phyloP scores from a whole-genome alignment of 2,329 filamentous ascomycete genomes.

The Penicillium aurantiogriseum region DNA sequence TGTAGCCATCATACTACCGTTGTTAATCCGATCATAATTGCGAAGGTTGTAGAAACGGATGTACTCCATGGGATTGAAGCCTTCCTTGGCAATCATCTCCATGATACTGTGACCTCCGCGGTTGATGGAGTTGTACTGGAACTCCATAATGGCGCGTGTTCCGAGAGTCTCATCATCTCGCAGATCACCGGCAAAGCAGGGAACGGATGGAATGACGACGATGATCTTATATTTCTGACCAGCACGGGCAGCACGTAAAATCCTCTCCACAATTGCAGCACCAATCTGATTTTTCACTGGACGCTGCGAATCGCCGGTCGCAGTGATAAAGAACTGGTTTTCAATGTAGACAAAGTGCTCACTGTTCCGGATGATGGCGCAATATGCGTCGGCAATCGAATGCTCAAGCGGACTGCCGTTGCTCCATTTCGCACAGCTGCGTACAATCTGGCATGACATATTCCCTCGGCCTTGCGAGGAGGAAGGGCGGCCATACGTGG shows the following conservation, averaged over 20 bases:
- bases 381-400: conserved; percentile 83
- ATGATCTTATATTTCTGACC: conserved; percentile 87
- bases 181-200: conserved; percentile 90
- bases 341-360: conserved; percentile 96
- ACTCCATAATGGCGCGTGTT: conserved; percentile 95
- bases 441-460: conserved; percentile 52
- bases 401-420: conserved; percentile 80
- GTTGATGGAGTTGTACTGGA: conserved; percentile 95
- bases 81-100: conserved; percentile 69
- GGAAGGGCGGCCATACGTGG: conserved; percentile 22
- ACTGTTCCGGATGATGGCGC: conserved; percentile 78
- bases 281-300: conserved; percentile 90
- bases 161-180: conserved; percentile 78
- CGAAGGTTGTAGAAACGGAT: conserved; percentile 94
- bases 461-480: conserved; percentile 29
- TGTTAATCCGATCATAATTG: conserved; percentile 86
- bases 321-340: conserved; percentile 98
- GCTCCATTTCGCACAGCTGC: conserved; percentile 95
- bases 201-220: conserved; percentile 83
- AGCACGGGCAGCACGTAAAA: conserved; percentile 76
- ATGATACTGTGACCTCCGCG: conserved; percentile 90
- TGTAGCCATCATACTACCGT: conserved; percentile 34
- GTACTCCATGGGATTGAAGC: conserved; percentile 75
- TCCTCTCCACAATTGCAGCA: conserved; percentile 86
- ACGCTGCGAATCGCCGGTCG: conserved; percentile 79